A percentile compares a stretch with the other conserved stretches of the same genome.
Evolutionary conservation across 2,329 filamentous ascomycete genomes (phyloP).

Genomic region (Zopfia rhizophila): DNA sequence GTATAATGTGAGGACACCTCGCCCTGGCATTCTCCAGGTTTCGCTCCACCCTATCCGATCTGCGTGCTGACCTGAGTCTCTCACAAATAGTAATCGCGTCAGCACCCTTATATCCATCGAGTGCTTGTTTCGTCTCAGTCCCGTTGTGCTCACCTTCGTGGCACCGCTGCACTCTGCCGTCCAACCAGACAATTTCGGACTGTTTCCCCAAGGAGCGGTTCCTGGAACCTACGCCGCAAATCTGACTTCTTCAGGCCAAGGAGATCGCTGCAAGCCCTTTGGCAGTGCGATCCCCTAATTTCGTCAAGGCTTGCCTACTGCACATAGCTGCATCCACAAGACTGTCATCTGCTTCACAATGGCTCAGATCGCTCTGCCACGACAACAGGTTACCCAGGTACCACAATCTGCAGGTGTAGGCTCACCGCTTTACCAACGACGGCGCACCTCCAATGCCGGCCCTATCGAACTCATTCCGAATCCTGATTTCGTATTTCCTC

Average conservation of each 20-base stretch:
- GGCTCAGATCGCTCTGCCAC: slow-evolving; percentile 52
- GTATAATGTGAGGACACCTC: slow-evolving; percentile 39
- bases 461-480: slow-evolving; percentile 58
- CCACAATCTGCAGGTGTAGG: slow-evolving; percentile 45
- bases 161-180: slow-evolving; percentile 33
- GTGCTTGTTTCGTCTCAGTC: slow-evolving; percentile 53
- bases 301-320: slow-evolving; percentile 34
- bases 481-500: slow-evolving; percentile 61
- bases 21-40: slow-evolving; percentile 4
- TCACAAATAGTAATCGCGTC: slow-evolving; percentile 43
- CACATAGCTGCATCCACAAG: slow-evolving; percentile 34
- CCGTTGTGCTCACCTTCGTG: slow-evolving; percentile 43
- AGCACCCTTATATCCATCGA: slow-evolving; percentile 45
- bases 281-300: slow-evolving; percentile 41
- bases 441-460: slow-evolving; percentile 42
- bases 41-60: slow-evolving; percentile 28
- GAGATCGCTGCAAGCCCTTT: slow-evolving; percentile 32
- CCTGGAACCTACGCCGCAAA: slow-evolving; percentile 33
- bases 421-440: slow-evolving; percentile 51
- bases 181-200: slow-evolving; percentile 34
- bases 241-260: slow-evolving; percentile 31
- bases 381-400: slow-evolving; percentile 51
- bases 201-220: slow-evolving; percentile 28
- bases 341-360: slow-evolving; percentile 41
- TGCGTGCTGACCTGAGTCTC: slow-evolving; percentile 42